Conservation (phyloP, 805 yeast species). For the Zygoascus flipseniorum region DNA sequence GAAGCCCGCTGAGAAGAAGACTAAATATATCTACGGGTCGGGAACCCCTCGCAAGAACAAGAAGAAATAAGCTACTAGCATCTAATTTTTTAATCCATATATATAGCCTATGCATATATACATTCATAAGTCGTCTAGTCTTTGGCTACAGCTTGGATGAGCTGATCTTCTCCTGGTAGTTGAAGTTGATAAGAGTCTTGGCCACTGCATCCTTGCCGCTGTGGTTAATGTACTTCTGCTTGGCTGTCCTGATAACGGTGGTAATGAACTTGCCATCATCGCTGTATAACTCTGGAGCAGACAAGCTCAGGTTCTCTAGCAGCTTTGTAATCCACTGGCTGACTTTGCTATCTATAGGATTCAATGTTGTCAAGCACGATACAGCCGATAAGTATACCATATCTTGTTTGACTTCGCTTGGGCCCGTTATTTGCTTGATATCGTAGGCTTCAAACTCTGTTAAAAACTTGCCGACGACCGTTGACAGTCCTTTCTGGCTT, state of each 20-base stretch:
- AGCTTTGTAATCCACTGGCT: constrained; percentile 1
- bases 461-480: neutral
- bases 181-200: neutral
- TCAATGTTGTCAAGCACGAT: neutral
- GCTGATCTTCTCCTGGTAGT: neutral
- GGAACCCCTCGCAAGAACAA: constrained; percentile 51
- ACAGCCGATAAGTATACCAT: neutral
- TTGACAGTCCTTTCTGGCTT: neutral
- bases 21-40: constrained; percentile 48
- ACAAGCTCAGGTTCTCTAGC: neutral
- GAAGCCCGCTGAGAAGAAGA: constrained; percentile 96
- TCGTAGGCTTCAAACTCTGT: neutral
- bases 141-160: neutral
- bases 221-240: neutral
- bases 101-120: neutral
- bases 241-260: neutral
- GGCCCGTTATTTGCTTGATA: neutral
- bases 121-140: neutral
- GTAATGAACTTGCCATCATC: neutral
- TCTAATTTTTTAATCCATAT: neutral
- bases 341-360: neutral
- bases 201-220: neutral
- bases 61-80: constrained; percentile 14
- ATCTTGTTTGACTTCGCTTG: neutral
- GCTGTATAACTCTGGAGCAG: neutral